Evolutionary conservation across 371 early-diverging fungal genomes (phyloP), one percentile per base, ranked within the genome.

Genomic region (Phascolomyces articulosus): DNA sequence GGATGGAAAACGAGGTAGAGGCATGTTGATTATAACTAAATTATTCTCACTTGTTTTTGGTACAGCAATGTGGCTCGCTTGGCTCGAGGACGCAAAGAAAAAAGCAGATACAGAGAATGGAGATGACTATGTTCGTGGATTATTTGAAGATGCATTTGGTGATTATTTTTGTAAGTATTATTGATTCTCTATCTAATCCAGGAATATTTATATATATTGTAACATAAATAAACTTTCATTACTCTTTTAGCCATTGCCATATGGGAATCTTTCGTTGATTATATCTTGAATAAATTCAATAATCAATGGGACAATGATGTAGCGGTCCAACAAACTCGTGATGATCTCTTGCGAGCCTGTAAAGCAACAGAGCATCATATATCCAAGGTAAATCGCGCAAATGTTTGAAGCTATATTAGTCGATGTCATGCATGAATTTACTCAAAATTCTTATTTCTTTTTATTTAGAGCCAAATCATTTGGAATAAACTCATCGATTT

Each of bases 101-200:
- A 58, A 73, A 26, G 77, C 72, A 2, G 55, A 67, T 18, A 71
- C 71, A 1, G 67, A 64, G 23, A 78, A 79, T 60, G 75, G 74
- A 11, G 78, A 84, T 34, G 40, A 38, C 34, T 72, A 64, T n/a
- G 34, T 91, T 9, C 60, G 78, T 0, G 49, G 49, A 0, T 64
- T 89, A n/a, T 89, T 81, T 56, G 60, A 71, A 4, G 53, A 63
- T 60, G 86, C 89, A 1, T 68, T 72, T 3, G 59, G 77, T 34
- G 90, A 91, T 59, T 91, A 91, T 62, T 60, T 85, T 2, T 88
- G 90, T 87, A 80, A 75, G 79, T 55, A 2, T 13, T 18, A 51
- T 7, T 13, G n/a, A n/a, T n/a, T n/a, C n/a, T n/a, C n/a, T n/a
- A n/a, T n/a, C n/a, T n/a, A 34, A 6, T 34, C 6, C 34, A 34